Base-by-base conservation (phyloP, 305 asterid genomes). In the Fraxinus greggii region DNA sequence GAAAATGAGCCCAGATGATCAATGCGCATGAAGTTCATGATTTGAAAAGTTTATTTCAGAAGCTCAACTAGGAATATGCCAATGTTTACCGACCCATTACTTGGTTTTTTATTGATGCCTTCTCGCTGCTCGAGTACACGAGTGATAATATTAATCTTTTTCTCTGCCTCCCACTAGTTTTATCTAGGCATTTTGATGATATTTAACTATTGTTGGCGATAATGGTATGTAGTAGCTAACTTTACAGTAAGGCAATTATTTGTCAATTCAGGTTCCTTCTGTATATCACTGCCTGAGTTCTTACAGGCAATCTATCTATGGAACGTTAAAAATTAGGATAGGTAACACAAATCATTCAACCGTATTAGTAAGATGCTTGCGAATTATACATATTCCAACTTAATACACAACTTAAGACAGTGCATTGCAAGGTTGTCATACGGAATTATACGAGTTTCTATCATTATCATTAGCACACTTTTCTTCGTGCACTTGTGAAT, bases 1-100 rank as follows among this genome's bases (percentile, higher is more conserved):
- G 51, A 92, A 94, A 87, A 65, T 76, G 86, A 91, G 88, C 83
- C 88, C 90, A 36, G 94, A 89, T 84, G 80, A 69, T 69, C 10
- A 81, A 77, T 83, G 83, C 67, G 75, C 23, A 5, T 73, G 61
- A 88, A 86, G 81, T 59, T 42, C 54, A 38, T 24, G 33, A 12
- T 73, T 45, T 15, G 70, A 28, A 32, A 23, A 38, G 78, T 36
- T 67, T 78, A 48, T 31, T 61, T 32, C 40, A 32, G 59, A 48
- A 31, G 40, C 75, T 69, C 4, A 42, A 69, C 42, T 69, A 69
- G 24, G 23, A 31, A 31, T 29, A 31, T 69, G 40, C 42, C 23
- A 24, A 12, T 63, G 72, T 10, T 63, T 63, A 63, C 33, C 33
- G 15, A 63, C 72, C 72, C 9, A 63, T 63, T 63, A 63, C 72